Base-by-base conservation (phyloP, 441 rosid genomes). In the Pelargonium fulgidum region DNA sequence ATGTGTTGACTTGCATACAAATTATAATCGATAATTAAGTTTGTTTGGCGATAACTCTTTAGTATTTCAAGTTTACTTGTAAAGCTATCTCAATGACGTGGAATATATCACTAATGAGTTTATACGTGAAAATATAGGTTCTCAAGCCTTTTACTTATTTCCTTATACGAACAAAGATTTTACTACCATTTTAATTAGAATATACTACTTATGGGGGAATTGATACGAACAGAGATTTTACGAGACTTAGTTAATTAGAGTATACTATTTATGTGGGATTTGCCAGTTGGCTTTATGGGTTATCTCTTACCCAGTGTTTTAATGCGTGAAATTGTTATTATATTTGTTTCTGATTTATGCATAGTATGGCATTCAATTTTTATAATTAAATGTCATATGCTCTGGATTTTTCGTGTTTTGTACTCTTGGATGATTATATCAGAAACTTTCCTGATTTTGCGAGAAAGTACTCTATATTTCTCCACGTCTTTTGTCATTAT, bases 21-120 rank as follows among this genome's bases (percentile, higher is more conserved):
- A 12, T 1, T 17, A 33, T 41, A 67, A 68, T 29, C 67, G 24
- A 14, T 36, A 68, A 7, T 56, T 75, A 12, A 36, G 50, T 24
- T 39, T 3, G 6, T 47, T 67, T 19, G 29, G 11, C 22, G 22
- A 14, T 54, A n/a, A 54, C 22, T 54, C 20, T 54, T 54, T 54
- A n/a, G 61, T 6, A 54, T 8, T 14, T 54, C 20, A 14, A 12
- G 1, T 12, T 50, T 50, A 50, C 16, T 50, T 50, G 16, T 50
- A 50, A 50, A 50, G 58, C 16, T 4, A n/a, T 50, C 58, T 50
- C 58, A 45, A 11, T 10, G 50, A 12, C 48, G 1, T 44, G 48
- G 48, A 44, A 8, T 44, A 7, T 33, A 33, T 33, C 39, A 44
- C 48, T 44, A 11, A 7, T 44, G 48, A 44, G 48, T 44, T 44